Evolutionary conservation across 805 yeast genomes (phyloP).

Genomic region (Starmerella sirachaensis): DNA sequence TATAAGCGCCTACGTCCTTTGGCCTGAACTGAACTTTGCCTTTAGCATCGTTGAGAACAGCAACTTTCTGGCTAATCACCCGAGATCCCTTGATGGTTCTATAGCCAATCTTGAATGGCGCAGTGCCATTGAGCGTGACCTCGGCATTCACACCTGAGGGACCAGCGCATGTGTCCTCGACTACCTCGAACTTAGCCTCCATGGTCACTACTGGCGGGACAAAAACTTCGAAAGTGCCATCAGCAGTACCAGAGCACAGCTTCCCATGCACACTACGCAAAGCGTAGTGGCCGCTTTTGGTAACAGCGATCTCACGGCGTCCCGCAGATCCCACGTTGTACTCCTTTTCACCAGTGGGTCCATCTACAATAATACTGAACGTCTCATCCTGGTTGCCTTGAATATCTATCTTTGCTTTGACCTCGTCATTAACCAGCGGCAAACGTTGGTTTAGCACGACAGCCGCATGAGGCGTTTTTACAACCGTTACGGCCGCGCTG

Average conservation of each 20-base stretch:
- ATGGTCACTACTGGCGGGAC: constrained; percentile 44
- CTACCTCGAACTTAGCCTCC: constrained; percentile 38
- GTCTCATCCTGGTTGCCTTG: constrained; percentile 36
- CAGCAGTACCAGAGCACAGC: constrained; percentile 58
- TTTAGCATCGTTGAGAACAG: constrained; percentile 19
- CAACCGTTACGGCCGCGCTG: neutral
- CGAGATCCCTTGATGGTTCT: constrained; percentile 36
- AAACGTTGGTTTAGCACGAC: neutral
- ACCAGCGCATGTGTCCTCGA: constrained; percentile 83
- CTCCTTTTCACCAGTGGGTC: constrained; percentile 7
- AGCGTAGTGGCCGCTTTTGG: constrained; percentile 52
- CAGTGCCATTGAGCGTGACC: constrained; percentile 56
- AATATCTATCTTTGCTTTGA: neutral
- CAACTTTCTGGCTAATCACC: constrained; percentile 11
- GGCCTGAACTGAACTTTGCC: constrained; percentile 57
- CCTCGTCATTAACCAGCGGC: constrained; percentile 4
- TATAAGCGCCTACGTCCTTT: constrained; percentile 65
- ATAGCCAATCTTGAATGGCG: constrained; percentile 67
- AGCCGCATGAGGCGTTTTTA: neutral
- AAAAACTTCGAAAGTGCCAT: constrained; percentile 43
- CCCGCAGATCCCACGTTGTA: constrained; percentile 1
- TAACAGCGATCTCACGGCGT: neutral
- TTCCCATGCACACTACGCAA: constrained; percentile 44
- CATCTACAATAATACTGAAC: constrained; percentile 27
- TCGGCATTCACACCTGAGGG: constrained; percentile 74